Evolutionary conservation across 2,329 filamentous ascomycete species (phyloP), one percentile per base, ranked within the genome.

Genomic region (Fusarium foetens): DNA sequence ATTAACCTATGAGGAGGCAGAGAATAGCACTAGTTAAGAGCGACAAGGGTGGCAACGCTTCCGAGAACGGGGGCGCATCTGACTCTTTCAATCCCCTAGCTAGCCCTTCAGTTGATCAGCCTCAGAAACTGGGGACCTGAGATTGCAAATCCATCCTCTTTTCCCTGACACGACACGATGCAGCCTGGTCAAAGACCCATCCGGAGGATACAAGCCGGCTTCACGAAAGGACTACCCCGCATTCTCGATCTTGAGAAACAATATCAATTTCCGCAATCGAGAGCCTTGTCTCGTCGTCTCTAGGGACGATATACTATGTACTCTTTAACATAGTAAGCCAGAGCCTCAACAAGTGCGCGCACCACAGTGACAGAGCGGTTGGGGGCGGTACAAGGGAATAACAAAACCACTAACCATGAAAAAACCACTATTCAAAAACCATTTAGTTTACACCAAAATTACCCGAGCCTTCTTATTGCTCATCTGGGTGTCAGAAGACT

Each of bases 51-150:
- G 72, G 67, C 70, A 48, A 60, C 48, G 33, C 51, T 52, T 75
- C 72, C 72, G 70, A 75, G 55, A 75, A 74, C 73, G 73, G 73
- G 66, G 58, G 51, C 49, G 16, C 59, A 52, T 71, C 69, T 75
- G 66, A 74, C 66, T 74, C 72, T 63, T 59, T 55, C 53, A 65
- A 36, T 35, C 21, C 19, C 48, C 65, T 35, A 49, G 29, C 29
- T 9, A 23, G 14, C 21, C 13, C 27, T 66, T 52, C 61, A 43
- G 10, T 54, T 62, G 45, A 49, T 72, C 60, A 69, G 64, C 70
- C 58, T 71, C 65, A 60, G 42, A 51, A 51, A 35, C 25, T 38
- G 66, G 49, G 52, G 58, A 54, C 49, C 13, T 60, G 54, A 42
- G 29, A 25, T 14, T 39, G 31, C 68, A 66, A 63, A 59, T 45